These are phyloP conservation scores for Rhododendron vialii DNA, from an alignment of 148 eudicot species.

Conservation along the genomic window DNA sequence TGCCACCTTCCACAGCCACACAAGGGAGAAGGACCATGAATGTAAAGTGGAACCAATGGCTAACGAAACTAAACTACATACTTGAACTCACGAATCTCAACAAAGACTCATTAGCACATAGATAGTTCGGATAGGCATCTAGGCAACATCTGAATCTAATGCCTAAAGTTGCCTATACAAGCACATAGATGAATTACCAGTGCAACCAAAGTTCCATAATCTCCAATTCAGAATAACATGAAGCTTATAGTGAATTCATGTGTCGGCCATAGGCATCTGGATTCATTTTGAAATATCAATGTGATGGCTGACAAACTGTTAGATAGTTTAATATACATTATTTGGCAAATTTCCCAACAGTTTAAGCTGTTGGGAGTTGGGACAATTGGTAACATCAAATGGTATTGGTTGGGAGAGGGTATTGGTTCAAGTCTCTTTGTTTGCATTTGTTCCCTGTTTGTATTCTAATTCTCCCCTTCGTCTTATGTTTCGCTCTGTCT, in stretches of 20 bases:
- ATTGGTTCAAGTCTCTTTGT: neutral
- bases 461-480: neutral
- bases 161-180: neutral
- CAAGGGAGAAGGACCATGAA: neutral
- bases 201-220: neutral
- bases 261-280: neutral
- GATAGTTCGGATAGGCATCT: neutral
- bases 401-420: neutral
- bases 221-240: neutral
- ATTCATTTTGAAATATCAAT: neutral
- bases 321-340: neutral
- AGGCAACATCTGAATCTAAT: neutral
- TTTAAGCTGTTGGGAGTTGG: too few species aligned
- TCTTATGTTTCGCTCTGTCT: neutral
- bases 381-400: neutral
- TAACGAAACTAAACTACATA: neutral
- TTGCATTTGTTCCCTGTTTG: neutral
- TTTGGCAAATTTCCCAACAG: neutral
- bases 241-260: neutral
- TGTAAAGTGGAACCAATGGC: neutral
- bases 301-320: neutral
- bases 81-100: neutral
- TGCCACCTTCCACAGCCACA: neutral
- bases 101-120: neutral
- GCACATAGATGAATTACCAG: neutral